Evolutionary conservation across 1,284 basidiomycete genomes (phyloP), one percentile per base, ranked within the genome.

Genomic region (Malassezia vespertilionis): DNA sequence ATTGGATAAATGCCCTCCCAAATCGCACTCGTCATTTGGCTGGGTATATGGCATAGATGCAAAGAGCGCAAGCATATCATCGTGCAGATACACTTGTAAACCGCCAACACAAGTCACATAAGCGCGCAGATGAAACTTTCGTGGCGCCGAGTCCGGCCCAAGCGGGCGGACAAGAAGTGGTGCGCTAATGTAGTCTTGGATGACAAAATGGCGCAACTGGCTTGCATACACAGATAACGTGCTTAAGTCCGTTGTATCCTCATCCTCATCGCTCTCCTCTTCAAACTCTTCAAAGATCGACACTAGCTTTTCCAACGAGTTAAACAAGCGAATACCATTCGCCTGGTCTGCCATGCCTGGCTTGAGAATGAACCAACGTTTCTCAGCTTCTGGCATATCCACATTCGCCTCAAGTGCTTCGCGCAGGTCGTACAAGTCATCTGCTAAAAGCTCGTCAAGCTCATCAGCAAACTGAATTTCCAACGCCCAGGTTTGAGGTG

Each of bases 331-430:
- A 54, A 99, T 91, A 0, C 91, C 93, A 76, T 88, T 86, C 4
- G 88, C 93, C 44, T 88, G 79, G 74, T 97, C 91, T 1, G 90
- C 83, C 83, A 99, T 93, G 10, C 88, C 88, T 30, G 93, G 90
- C 73, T 99, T 99, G 43, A 97, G 41, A n/a, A 70, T 69, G 43
- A 61, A 67, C 67, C 67, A 70, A 2, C n/a, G 15, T 20, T 44
- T 33, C 22, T 57, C 88, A 52, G 74, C 79, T 6, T 71, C 59
- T 18, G 35, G 20, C 15, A 65, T 57, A 7, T 67, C 69, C 1
- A 57, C 61, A 17, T 51, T 51, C 2, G 24, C 27, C 7, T 56
- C 44, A 26, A 95, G 75, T 22, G 76, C 74, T 44, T 78, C 73
- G 2, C 77, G 79, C 9, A 97, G 77, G 45, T 95, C 89, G 76